Conservation (phyloP, 768 basidiomycete genomes). For the Tricholoma furcatifolium region DNA sequence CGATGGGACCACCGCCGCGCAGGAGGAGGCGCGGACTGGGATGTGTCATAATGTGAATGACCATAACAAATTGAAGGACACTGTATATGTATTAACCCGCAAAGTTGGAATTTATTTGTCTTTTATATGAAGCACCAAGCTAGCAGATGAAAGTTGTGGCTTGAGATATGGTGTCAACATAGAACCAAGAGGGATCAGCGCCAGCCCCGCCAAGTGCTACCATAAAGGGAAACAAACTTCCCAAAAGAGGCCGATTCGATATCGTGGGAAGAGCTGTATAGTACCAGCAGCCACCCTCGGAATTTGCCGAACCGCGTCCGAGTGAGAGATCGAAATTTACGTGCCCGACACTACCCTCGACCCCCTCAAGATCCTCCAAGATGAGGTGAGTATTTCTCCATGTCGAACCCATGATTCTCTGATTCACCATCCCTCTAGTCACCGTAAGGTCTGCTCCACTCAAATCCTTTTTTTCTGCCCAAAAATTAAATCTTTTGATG, state of each 20-base stretch:
- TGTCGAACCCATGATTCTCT: slow-evolving; percentile 11
- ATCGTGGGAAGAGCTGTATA: slow-evolving; percentile 32
- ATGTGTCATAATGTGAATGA: slow-evolving; percentile 20
- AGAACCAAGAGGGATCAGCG: too few relatives aligned
- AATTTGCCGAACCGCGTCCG: slow-evolving; percentile 27
- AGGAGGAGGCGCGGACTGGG: not conserved
- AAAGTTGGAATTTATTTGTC: too few relatives aligned
- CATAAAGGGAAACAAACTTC: slow-evolving; percentile 14
- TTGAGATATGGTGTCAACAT: not conserved
- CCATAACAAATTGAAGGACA: not conserved
- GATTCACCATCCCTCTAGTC: slow-evolving; percentile 43
- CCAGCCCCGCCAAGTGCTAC: not conserved
- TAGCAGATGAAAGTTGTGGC: not conserved
- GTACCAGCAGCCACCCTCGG: slow-evolving; percentile 36
- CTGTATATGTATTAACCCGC: too few relatives aligned
- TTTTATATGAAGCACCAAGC: too few relatives aligned
- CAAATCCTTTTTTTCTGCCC: slow-evolving; percentile 1
- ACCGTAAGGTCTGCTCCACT: slow-evolving; percentile 71
- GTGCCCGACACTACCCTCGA: slow-evolving; percentile 31
- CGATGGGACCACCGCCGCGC: not conserved
- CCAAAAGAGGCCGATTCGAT: slow-evolving; percentile 2
- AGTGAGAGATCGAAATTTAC: slow-evolving; percentile 24
- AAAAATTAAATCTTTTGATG: not conserved
- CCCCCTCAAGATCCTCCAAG: slow-evolving; percentile 47
- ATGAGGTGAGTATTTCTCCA: slow-evolving; percentile 54